phyloP scores from a whole-genome alignment of 768 basidiomycete genomes.

The Mycena capillaripes region DNA sequence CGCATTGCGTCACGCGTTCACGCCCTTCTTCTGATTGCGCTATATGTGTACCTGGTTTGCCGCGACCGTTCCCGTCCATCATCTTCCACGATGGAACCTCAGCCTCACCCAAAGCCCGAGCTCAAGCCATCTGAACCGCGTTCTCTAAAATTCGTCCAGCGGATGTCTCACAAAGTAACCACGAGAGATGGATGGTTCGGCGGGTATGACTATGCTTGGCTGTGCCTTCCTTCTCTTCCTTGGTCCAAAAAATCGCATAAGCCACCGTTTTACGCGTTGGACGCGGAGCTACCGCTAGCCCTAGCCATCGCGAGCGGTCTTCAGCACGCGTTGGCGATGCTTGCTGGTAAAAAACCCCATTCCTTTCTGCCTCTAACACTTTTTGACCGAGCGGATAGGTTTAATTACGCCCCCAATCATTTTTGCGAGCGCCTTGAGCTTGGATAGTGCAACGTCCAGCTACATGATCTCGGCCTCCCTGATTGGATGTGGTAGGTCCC shows the following conservation, averaged over 20 bases:
- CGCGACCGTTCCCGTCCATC: too few relatives aligned
- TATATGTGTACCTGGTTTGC: too few relatives aligned
- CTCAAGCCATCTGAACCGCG: background rate
- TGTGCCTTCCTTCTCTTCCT: slow-evolving; percentile 79
- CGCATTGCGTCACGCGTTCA: too few relatives aligned
- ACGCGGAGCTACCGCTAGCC: slow-evolving; percentile 79
- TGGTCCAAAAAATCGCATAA: slow-evolving; percentile 51
- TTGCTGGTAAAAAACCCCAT: slow-evolving; percentile 58
- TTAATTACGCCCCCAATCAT: slow-evolving; percentile 89
- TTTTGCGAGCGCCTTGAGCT: slow-evolving; percentile 72
- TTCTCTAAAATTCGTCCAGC: background rate
- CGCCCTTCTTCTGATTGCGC: too few relatives aligned
- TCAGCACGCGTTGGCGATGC: slow-evolving; percentile 86
- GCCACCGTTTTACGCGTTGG: slow-evolving; percentile 84
- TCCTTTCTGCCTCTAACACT: too few relatives aligned
- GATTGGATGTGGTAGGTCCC: slow-evolving; percentile 29
- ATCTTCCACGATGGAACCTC: background rate
- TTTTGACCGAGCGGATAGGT: slow-evolving; percentile 37
- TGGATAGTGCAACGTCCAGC: slow-evolving; percentile 70
- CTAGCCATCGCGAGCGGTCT: slow-evolving; percentile 82
- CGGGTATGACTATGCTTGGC: slow-evolving; percentile 83
- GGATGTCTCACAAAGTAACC: slow-evolving; percentile 45
- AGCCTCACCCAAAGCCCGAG: background rate
- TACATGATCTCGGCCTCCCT: slow-evolving; percentile 82
- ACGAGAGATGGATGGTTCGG: slow-evolving; percentile 84